phyloP scores from a whole-genome alignment of 164 flowering plant genomes.

The Hamamelis virginiana region DNA sequence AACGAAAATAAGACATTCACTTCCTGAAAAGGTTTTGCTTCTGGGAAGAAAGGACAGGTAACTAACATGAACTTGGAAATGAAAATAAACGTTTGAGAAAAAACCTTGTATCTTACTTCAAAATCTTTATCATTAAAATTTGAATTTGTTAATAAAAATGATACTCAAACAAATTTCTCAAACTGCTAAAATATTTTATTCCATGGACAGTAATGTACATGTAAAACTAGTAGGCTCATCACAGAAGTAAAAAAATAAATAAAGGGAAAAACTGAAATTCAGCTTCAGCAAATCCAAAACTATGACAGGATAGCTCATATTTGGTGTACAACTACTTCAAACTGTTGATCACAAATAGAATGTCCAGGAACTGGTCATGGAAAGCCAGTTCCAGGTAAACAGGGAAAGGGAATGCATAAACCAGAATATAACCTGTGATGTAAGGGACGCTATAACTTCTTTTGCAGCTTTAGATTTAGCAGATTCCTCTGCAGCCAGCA shows the following conservation, averaged over 20 bases:
- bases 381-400: background rate
- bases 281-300: no score
- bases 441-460: conserved; percentile 92
- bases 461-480: conserved; percentile 90
- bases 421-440: conserved; percentile 68
- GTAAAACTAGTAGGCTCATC: no score
- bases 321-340: background rate
- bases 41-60: background rate
- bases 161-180: background rate
- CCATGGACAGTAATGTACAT: no score
- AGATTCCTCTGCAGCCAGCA: conserved; percentile 89
- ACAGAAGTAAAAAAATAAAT: no score
- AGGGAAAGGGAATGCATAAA: background rate
- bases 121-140: no score
- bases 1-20: background rate
- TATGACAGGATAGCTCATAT: background rate
- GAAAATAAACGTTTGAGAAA: background rate
- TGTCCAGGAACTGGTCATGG: background rate
- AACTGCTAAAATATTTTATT: no score
- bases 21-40: background rate
- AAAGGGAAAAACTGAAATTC: no score
- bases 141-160: no score
- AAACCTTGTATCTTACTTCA: background rate
- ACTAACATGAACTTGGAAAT: background rate
- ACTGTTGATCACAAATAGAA: background rate